A percentile compares a stretch with the other conserved stretches of the same genome.
Evolutionary conservation across 176 grass and related monocot genomes (phyloP).

Genomic region (Cenchrus americanus): DNA sequence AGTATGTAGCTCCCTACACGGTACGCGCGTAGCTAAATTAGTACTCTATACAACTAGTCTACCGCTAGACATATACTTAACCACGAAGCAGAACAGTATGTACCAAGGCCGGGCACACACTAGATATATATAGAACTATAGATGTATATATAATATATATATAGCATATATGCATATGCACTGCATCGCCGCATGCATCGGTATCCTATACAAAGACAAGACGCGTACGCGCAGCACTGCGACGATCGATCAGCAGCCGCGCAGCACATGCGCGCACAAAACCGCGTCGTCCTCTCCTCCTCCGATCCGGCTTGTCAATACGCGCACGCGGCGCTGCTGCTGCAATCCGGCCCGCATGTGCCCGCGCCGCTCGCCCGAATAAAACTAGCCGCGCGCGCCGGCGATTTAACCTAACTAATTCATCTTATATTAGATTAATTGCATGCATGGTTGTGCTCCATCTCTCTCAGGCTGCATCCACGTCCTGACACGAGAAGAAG

Average conservation of each 20-base stretch:
- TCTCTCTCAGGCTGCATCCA: too few relatives aligned
- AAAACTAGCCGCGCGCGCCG: constrained; percentile 11
- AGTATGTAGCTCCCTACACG: background rate
- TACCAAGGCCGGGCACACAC: background rate
- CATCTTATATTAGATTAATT: too few relatives aligned
- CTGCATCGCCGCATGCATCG: background rate
- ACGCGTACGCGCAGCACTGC: background rate
- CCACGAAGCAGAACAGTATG: background rate
- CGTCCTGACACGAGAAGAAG: too few relatives aligned
- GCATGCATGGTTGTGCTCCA: too few relatives aligned
- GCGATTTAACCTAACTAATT: too few relatives aligned
- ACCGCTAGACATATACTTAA: background rate
- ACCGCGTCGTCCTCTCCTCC: too few relatives aligned
- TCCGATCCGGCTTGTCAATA: background rate
- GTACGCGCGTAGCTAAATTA: too few relatives aligned
- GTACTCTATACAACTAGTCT: background rate
- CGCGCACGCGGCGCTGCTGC: constrained; percentile 3
- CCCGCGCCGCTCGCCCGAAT: constrained; percentile 45
- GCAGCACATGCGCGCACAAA: background rate
- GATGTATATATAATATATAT: too few relatives aligned
- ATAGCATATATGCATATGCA: too few relatives aligned
- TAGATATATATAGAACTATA: background rate
- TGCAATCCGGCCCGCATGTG: constrained; percentile 44
- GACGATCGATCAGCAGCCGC: background rate
- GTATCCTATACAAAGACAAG: constrained; percentile 15